Base-by-base conservation (phyloP, 2,329 filamentous ascomycete genomes). In the Fusarium musae region DNA sequence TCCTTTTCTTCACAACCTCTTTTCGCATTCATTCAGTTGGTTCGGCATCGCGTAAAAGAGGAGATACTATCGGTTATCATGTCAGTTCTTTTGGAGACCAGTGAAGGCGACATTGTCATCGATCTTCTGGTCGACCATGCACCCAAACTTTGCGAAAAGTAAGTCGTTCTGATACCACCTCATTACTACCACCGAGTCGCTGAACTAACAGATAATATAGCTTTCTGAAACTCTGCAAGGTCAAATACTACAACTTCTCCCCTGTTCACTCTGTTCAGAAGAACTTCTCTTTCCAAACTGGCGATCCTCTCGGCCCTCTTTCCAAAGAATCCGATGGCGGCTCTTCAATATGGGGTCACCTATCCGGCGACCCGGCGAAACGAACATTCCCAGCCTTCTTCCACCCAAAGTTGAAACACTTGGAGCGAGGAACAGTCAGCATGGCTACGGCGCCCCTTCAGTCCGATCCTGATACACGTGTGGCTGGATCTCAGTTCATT, bases 241-340 rank as follows among this genome's bases (percentile, higher is more conserved):
- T 95, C 84, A 99, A 98, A 86, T 99, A 98, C 85, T 99, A 98
- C 90, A 98, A 98, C 86, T 98, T 97, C 82, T 92, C 95, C 10
- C 96, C 96, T 32, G 86, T 98, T 61, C 94, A 98, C 84, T 95
- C 92, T 75, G 90, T 99, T 42, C 96, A 98, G 80, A 96, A 96
- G 82, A 91, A 94, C 83, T 98, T 98, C 84, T 97, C 95, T 69
- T 97, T 97, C 83, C 96, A 98, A 83, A 97, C 94, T 37, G 96
- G 96, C 81, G 96, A 98, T 79, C 96, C 96, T 17, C 91, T 98
- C 59, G 96, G 96, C 17, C 96, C 95, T 17, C 90, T 93, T 64
- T 93, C 94, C 19, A 86, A 90, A 76, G 90, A 95, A 52, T 97
- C 95, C 77, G 94, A 98, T 89, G 96, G 96, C 75, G 96, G 96